Evolutionary conservation across 495 filamentous ascomycete species (phyloP), one percentile per base, ranked within the genome.

Genomic region (Amorphotheca resinae): DNA sequence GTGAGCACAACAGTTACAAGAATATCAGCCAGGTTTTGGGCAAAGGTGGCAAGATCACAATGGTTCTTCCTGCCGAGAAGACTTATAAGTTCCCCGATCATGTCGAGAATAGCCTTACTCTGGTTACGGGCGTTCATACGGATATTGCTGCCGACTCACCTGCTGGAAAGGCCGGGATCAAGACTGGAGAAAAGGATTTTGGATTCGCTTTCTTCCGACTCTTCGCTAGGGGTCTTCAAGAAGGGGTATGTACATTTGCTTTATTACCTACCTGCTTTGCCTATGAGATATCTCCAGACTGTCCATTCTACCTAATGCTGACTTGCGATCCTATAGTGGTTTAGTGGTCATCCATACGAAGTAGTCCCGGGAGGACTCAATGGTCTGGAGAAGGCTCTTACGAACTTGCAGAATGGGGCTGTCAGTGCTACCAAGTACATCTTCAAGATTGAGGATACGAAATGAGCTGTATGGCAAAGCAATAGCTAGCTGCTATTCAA

Each of bases 361-460:
- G 72, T 87, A 26, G 58, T 77, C 6, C 63, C 66, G 0, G 69
- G 74, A 9, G 82, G 80, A 0, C 46, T 87, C 43, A 63, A 51
- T 7, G 77, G 77, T 0, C 49, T 85, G 8, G 58, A 80, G 58
- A 55, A 59, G 17, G 79, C 57, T 1, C 47, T 87, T 54, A 53
- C 55, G 45, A 65, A 76, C 42, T 56, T 84, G 47, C 70, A 70
- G 57, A 67, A 53, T 9, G 82, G 81, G 0, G 79, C 74, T 50
- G 79, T 73, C 35, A 76, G 72, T 41, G 81, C 69, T 12, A 62
- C 73, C 0, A 87, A 87, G 55, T 84, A 81, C 60, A 72, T 85
- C 1, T 76, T 81, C 43, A 58, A 75, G 22, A 74, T 87, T 59
- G 72, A 49, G 33, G 79, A 86, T 26, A 83, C 79, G 9, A 49